Percentiles rank a stretch among this genome's conserved stretches.
Conservation (phyloP, 805 yeast species). For the Hermanozyma aechmeae region DNA sequence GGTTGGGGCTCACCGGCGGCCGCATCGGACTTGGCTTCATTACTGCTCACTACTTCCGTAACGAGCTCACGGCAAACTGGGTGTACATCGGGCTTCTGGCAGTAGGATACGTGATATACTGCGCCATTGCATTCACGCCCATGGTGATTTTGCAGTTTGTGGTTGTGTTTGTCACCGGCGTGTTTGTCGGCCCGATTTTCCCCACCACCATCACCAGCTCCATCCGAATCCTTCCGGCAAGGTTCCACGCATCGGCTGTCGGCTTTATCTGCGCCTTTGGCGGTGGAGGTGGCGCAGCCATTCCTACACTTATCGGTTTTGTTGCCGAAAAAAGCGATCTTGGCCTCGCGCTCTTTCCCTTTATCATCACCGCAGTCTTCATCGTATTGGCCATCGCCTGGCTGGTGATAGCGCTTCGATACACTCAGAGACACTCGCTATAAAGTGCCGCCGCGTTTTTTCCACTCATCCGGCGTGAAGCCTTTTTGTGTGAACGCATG, state of each 20-base stretch:
- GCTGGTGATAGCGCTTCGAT: slow-evolving; percentile 4
- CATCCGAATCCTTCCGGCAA: slow-evolving; percentile 50
- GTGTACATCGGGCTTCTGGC: slow-evolving; percentile 25
- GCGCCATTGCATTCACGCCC: slow-evolving; percentile 21
- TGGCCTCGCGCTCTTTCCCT: slow-evolving; percentile 24
- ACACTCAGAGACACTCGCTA: slow-evolving; percentile 1
- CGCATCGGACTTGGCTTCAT: slow-evolving; percentile 42
- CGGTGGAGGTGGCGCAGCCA: slow-evolving; percentile 72
- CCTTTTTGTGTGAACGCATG: slow-evolving; percentile 95
- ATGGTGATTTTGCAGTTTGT: slow-evolving; percentile 18
- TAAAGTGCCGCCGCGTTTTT: slow-evolving; percentile 24
- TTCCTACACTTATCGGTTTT: slow-evolving; percentile 59
- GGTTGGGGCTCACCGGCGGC: slow-evolving; percentile 44
- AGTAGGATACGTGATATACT: slow-evolving; percentile 18
- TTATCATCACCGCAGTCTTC: slow-evolving; percentile 17
- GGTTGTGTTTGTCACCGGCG: slow-evolving; percentile 34
- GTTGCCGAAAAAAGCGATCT: slow-evolving; percentile 25
- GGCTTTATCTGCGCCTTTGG: slow-evolving; percentile 75
- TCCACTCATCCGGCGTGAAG: slow-evolving; percentile 86
- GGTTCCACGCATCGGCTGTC: slow-evolving; percentile 54
- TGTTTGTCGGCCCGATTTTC: slow-evolving; percentile 44
- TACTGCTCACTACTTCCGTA: slow-evolving; percentile 38
- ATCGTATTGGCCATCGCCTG: slow-evolving; percentile 17
- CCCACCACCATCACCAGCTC: slow-evolving; percentile 66
- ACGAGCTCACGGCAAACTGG: slow-evolving; percentile 38